Evolutionary conservation across 768 basidiomycete genomes (phyloP), one percentile per base, ranked within the genome.

Genomic region (Russula sp.): DNA sequence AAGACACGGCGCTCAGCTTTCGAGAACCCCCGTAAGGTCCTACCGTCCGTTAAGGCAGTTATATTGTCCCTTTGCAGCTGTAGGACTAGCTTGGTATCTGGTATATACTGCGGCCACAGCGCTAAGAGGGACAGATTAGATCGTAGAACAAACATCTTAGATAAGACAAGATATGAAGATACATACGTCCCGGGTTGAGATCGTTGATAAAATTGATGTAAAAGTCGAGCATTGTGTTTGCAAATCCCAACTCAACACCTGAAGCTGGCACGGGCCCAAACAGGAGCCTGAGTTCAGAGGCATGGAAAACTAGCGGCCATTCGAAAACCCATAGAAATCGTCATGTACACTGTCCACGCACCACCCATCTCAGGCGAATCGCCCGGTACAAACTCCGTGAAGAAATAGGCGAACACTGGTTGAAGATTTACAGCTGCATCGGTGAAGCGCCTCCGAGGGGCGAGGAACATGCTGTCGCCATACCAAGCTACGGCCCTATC

Each of bases 401-500:
- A 84, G 64, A 77, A 76, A 56, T 85, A 85, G 0, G 71, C 80
- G 69, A 78, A 85, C 66, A 79, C 76, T 0, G 78, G 76, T 64
- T 82, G 81, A 29, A 74, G 63, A 0, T 74, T 63, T 3, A 83
- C 76, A 0, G 77, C 83, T 46, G 78, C 73, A 25, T 78, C 72
- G 60, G 82, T 79, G 56, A 84, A 80, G 47, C 79, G 71, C 42
- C 83, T 72, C 35, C 83, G 68, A 0, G 81, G 75, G 0, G 78
- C 74, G 36, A 84, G 71, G 68, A 76, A 86, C 80, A 83, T 84
- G 56, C 76, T 72, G 62, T 81, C 82, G 1, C 80, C 81, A 64
- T 85, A 86, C 79, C 81, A 86, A 0, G 83, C 74, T 48, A 71
- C 79, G 0, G 75, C 79, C 48, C 83, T 70, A 65, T 85, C 83